Base-by-base conservation (phyloP, 2,329 filamentous ascomycete genomes). In the Cryphonectria nitschkei region DNA sequence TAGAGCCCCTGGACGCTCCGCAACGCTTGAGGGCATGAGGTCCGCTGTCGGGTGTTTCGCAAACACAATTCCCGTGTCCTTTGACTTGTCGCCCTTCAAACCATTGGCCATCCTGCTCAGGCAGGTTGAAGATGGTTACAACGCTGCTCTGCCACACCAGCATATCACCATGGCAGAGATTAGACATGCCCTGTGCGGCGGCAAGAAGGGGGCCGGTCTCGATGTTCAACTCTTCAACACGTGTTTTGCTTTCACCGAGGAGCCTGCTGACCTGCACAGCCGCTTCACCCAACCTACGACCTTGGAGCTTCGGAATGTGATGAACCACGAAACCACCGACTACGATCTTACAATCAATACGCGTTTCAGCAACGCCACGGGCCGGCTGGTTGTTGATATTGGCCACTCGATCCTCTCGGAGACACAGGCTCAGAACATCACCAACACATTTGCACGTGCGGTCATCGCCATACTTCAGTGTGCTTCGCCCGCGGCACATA, bases 381-480 rank as follows among this genome's bases (percentile, higher is more conserved):
- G 82, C 0, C 80, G 76, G 22, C 76, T 88, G 8, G 80, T 82
- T 0, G 79, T 82, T 3, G 82, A 85, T 39, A 78, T 87, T 13
- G 82, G 81, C 16, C 82, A 84, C 63, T 81, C 81, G 8, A 80
- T 83, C 52, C 79, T 86, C 8, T 81, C 82, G 0, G 74, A 80
- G 0, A 76, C 78, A 0, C 86, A 88, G 69, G 81, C 83, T 0
- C 77, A 79, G 34, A 86, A 84, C 65, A 78, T 90, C 2, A 83
- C 84, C 22, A 82, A 82, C 70, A 85, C 85, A 0, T 88, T 90
- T 61, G 85, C 87, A 54, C 82, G 84, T 34, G 84, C 88, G 0
- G 77, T 90, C 22, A 79, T 82, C 16, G 78, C 82, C 26, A 82
- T 88, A 1, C 73, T 89, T 16, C 78, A 81, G 63, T 71, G 71